These are phyloP conservation scores for Gynochthodes officinalis DNA, from an alignment of 257 asterid species.

Conservation along the genomic window DNA sequence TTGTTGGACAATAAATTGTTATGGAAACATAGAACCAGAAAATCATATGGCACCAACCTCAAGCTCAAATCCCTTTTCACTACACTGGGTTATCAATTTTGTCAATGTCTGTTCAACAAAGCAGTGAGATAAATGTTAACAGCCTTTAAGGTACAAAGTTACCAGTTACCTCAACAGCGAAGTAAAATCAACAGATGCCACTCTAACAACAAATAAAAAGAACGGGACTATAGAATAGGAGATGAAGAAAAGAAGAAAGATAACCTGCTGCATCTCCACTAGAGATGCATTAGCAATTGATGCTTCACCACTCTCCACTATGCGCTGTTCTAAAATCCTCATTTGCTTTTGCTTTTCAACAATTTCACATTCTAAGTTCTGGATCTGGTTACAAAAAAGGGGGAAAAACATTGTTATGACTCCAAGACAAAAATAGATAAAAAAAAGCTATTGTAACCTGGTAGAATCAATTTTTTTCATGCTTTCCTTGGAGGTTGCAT, in stretches of 20 bases:
- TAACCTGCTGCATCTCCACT: constrained; percentile 94
- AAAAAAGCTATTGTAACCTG: neutral
- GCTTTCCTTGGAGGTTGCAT: neutral
- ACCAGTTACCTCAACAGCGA: neutral
- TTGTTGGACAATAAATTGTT: neutral
- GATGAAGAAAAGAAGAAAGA: constrained; percentile 11
- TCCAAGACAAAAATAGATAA: neutral
- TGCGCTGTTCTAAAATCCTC: constrained; percentile 76
- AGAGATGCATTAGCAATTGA: constrained; percentile 76
- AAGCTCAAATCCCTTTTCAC: constrained; percentile 84
- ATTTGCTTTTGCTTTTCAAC: constrained; percentile 80
- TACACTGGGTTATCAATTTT: constrained; percentile 80
- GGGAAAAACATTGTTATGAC: neutral
- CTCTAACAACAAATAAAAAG: neutral
- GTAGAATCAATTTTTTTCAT: neutral
- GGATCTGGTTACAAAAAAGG: constrained; percentile 44
- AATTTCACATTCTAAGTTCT: constrained; percentile 82
- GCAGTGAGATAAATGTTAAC: neutral
- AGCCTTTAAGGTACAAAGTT: neutral
- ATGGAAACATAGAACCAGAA: constrained; percentile 2
- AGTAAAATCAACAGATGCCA: constrained; percentile 15
- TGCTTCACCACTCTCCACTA: constrained; percentile 81
- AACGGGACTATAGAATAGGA: neutral
- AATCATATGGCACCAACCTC: constrained; percentile 52
- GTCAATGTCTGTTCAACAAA: constrained; percentile 53